Evolutionary conservation across 768 basidiomycete genomes (phyloP).

Genomic region (Melanogaster broomeanus): DNA sequence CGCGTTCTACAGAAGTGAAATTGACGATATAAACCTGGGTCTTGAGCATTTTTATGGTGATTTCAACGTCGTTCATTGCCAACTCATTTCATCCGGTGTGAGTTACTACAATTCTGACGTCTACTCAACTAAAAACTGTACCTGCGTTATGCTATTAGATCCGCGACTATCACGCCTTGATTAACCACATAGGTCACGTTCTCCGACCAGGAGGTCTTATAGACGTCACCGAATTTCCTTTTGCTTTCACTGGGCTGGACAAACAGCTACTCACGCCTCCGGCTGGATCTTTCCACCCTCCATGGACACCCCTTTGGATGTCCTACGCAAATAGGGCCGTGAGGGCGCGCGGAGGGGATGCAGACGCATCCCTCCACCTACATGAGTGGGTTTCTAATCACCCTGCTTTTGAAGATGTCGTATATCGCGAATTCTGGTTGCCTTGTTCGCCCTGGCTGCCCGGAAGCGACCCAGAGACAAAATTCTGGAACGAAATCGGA

Average conservation of each 20-base stretch:
- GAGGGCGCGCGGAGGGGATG: constrained; percentile 55
- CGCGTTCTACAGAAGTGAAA: constrained; percentile 58
- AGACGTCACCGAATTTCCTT: constrained; percentile 70
- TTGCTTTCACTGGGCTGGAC: constrained; percentile 57
- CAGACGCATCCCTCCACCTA: constrained; percentile 61
- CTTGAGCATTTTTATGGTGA: constrained; percentile 79
- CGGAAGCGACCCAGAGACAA: constrained; percentile 21
- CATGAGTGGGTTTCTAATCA: constrained; percentile 55
- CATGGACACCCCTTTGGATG: constrained; percentile 69
- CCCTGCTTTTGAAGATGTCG: constrained; percentile 58
- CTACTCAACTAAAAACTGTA: constrained; percentile 15
- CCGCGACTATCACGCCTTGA: constrained; percentile 60
- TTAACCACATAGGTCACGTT: constrained; percentile 66
- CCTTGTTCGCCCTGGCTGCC: constrained; percentile 55
- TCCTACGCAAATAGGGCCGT: constrained; percentile 54
- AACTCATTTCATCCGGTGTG: constrained; percentile 73
- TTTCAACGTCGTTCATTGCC: constrained; percentile 75
- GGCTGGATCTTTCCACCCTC: constrained; percentile 43
- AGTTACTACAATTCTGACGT: constrained; percentile 30
- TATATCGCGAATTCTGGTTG: constrained; percentile 61
- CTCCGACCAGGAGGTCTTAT: constrained; percentile 72
- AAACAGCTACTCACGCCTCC: constrained; percentile 45
- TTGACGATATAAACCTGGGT: constrained; percentile 84
- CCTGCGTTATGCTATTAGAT: constrained; percentile 46
- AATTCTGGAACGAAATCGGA: constrained; percentile 45